These are phyloP conservation scores for Dysphania ambrosioides DNA, from an alignment of 148 eudicot species.

Conservation along the genomic window DNA sequence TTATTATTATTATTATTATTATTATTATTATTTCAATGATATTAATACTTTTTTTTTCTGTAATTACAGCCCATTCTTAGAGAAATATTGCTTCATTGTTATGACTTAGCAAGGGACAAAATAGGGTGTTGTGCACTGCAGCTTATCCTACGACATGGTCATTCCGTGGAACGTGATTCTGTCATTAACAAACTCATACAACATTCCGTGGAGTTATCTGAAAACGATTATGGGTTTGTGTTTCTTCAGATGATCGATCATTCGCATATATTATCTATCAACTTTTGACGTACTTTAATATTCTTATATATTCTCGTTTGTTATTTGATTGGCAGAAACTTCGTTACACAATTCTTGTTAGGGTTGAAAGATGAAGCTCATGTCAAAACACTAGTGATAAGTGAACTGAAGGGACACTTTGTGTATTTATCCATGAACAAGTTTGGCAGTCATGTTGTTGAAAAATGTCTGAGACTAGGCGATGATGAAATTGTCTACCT, in stretches of 20 bases:
- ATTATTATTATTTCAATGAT: too few species aligned
- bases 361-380: conserved; percentile 1
- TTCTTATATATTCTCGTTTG: not conserved
- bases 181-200: conserved; percentile 32
- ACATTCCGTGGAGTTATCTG: conserved; percentile 36
- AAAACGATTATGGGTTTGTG: conserved; percentile 47
- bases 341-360: conserved; percentile 48
- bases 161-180: conserved; percentile 12
- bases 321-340: conserved; percentile 37
- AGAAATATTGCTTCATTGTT: conserved; percentile 29
- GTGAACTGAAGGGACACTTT: conserved; percentile 26
- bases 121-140: conserved; percentile 48
- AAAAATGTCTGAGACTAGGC: conserved; percentile 29
- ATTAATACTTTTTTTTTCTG: too few species aligned
- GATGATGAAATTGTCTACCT: conserved; percentile 6
- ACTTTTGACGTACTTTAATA: too few species aligned
- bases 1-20: not conserved
- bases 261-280: too few species aligned
- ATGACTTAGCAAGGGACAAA: conserved; percentile 41
- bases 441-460: conserved; percentile 50
- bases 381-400: conserved; percentile 14
- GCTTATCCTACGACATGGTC: too few species aligned
- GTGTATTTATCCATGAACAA: conserved; percentile 38
- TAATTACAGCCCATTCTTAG: conserved; percentile 40
- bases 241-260: not conserved